Conservation (phyloP, 2,329 filamentous ascomycete species). For the Onygena corvina region DNA sequence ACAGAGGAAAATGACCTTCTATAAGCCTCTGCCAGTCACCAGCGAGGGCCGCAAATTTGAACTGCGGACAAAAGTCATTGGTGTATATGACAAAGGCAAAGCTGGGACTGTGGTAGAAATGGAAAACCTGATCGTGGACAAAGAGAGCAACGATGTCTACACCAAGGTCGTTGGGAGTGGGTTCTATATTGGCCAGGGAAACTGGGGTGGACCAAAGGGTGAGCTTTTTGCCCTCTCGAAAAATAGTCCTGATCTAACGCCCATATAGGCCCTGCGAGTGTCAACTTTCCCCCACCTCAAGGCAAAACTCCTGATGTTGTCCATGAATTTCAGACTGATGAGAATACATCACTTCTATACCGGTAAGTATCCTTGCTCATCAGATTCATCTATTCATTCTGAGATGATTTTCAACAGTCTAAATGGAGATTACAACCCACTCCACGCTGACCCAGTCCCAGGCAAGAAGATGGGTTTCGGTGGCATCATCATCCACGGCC, state of each 20-base stretch:
- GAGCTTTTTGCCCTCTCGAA: constrained; percentile 12
- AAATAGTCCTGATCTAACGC: constrained; percentile 6
- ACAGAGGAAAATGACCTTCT: constrained; percentile 65
- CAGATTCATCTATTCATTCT: background rate
- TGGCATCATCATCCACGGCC: constrained; percentile 75
- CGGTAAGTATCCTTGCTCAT: constrained; percentile 31
- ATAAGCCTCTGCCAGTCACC: constrained; percentile 61
- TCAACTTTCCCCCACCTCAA: constrained; percentile 65
- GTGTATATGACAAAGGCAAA: constrained; percentile 83
- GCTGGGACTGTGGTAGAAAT: constrained; percentile 70
- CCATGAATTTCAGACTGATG: constrained; percentile 57
- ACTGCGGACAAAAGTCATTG: constrained; percentile 62
- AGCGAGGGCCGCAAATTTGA: constrained; percentile 65
- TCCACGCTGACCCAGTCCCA: constrained; percentile 76
- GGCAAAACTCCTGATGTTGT: constrained; percentile 58
- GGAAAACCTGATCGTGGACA: constrained; percentile 65
- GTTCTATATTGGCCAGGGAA: constrained; percentile 71
- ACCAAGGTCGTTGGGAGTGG: constrained; percentile 54
- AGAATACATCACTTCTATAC: constrained; percentile 64
- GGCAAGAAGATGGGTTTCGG: constrained; percentile 85
- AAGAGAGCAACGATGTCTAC: constrained; percentile 56
- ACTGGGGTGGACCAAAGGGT: constrained; percentile 85
- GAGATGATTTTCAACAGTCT: constrained; percentile 40
- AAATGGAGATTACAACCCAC: constrained; percentile 89
- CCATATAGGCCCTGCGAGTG: constrained; percentile 48